Base-by-base conservation (phyloP, 2,329 filamentous ascomycete species). In the Cadophora gregata region DNA sequence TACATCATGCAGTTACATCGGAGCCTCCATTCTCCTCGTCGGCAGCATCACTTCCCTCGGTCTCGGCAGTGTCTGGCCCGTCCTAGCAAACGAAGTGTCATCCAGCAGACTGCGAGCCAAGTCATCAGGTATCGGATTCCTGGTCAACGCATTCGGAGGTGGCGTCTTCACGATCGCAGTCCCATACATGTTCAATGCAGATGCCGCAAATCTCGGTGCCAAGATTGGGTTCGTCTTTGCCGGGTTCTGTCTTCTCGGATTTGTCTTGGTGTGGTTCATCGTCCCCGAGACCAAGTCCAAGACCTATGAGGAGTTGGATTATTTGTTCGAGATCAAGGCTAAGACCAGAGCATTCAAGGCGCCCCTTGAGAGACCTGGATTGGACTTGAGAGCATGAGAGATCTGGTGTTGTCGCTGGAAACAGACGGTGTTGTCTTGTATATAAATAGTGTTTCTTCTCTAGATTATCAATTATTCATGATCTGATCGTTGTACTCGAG, bases 181-280 rank as follows among this genome's bases (percentile, higher is more conserved):
- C 4, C 62, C 65, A 6, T 68, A 68, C 38, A 24, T 66, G 29
- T 42, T 68, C n/a, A 80, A 80, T 60, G 74, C 75, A 6, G 75
- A 77, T 56, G 67, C 72, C 4, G 63, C 27, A 5, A 63, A 68
- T 50, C 51, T 62, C 12, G 53, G 64, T 36, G 66, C 48, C 14
- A 66, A 68, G 33, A 66, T 71, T 21, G 70, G 62, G 3, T 42
- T 73, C 48, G 48, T 73, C 1, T 74, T 69, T 24, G 45, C 29
- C 4, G 47, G 45, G 9, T 53, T 62, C 27, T 36, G 60, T n/a
- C 21, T 48, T 6, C 8, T 56, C 1, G 33, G 50, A 4, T 63
- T 63, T 25, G n/a, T 56, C 9, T n/a, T 47, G 29, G 9, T 25
- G n/a, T 63, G 50, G 50, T 63, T 63, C 60, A 19, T 38, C n/a